These are phyloP conservation scores for Vigna hirtella DNA, from an alignment of 306 rosid species.

Conservation along the genomic window DNA sequence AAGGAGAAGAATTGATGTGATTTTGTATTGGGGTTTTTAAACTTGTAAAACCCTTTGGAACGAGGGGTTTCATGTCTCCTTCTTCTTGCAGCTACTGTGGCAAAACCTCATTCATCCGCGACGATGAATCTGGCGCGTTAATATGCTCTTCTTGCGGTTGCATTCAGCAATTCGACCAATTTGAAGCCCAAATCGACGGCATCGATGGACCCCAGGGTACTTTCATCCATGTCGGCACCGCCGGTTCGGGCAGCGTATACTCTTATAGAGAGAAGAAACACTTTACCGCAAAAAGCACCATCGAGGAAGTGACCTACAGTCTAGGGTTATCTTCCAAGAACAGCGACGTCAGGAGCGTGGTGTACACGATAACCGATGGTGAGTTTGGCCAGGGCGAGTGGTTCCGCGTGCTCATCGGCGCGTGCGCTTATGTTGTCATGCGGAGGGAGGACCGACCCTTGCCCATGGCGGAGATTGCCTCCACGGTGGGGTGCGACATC, in stretches of 20 bases:
- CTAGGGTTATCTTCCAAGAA: conserved; percentile 1
- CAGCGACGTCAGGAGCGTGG: not conserved
- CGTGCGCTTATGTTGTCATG: not conserved
- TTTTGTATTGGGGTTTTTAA: no score
- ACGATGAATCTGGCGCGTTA: not conserved
- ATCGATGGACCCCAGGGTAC: not conserved
- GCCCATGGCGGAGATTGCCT: conserved; percentile 5
- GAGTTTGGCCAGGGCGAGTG: conserved; percentile 20
- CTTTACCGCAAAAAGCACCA: not conserved
- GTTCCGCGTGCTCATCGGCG: conserved; percentile 5
- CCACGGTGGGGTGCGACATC: not conserved
- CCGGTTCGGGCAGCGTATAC: not conserved
- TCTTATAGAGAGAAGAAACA: not conserved
- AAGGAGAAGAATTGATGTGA: no score
- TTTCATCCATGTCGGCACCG: conserved; percentile 10
- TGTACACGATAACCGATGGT: not conserved
- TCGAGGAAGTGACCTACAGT: not conserved
- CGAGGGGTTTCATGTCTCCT: not conserved
- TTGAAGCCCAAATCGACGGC: conserved; percentile 19
- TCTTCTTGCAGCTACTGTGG: not conserved
- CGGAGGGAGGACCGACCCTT: not conserved
- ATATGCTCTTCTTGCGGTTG: not conserved
- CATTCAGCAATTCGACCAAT: conserved; percentile 23
- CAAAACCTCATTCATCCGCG: not conserved
- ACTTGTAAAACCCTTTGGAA: no score